Conservation (phyloP, 495 filamentous ascomycete genomes). For the Pseudevernia furfuracea region DNA sequence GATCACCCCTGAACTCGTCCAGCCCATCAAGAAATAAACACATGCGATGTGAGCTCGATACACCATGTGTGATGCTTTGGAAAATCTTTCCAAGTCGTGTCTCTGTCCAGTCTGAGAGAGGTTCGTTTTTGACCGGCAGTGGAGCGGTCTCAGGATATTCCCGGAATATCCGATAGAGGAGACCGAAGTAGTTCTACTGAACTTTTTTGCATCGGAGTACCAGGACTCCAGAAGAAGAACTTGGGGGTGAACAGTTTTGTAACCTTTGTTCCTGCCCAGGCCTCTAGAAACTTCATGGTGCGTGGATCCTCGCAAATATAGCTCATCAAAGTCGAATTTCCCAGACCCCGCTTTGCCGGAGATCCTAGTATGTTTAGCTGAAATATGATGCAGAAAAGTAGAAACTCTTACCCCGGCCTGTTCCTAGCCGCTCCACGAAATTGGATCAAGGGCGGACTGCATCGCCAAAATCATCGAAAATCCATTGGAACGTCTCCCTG, state of each 20-base stretch:
- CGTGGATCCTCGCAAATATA: conserved; percentile 23
- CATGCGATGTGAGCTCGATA: background rate
- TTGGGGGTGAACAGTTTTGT: conserved; percentile 25
- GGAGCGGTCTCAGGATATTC: background rate
- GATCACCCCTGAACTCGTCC: conserved; percentile 12
- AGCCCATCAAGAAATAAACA: conserved; percentile 16
- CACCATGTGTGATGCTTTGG: background rate
- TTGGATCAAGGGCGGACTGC: conserved; percentile 4
- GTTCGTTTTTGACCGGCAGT: background rate
- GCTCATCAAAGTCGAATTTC: conserved; percentile 44
- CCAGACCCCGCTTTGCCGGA: conserved; percentile 37
- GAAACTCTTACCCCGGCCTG: conserved; percentile 15
- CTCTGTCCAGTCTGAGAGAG: conserved; percentile 11
- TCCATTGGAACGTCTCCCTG: conserved; percentile 17
- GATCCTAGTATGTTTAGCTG: background rate
- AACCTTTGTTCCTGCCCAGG: conserved; percentile 25
- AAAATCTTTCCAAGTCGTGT: background rate
- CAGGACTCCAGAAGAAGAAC: conserved; percentile 44
- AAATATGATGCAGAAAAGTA: background rate
- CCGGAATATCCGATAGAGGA: conserved; percentile 34
- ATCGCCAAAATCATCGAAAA: conserved; percentile 10
- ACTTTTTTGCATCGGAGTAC: conserved; percentile 34
- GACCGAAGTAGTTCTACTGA: conserved; percentile 38
- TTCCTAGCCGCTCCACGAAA: conserved; percentile 31
- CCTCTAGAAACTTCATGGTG: background rate